Percentiles rank a stretch among this genome's conserved stretches.
Evolutionary conservation across 2,329 filamentous ascomycete genomes (phyloP).

Genomic region (Biscogniauxia mediterranea): DNA sequence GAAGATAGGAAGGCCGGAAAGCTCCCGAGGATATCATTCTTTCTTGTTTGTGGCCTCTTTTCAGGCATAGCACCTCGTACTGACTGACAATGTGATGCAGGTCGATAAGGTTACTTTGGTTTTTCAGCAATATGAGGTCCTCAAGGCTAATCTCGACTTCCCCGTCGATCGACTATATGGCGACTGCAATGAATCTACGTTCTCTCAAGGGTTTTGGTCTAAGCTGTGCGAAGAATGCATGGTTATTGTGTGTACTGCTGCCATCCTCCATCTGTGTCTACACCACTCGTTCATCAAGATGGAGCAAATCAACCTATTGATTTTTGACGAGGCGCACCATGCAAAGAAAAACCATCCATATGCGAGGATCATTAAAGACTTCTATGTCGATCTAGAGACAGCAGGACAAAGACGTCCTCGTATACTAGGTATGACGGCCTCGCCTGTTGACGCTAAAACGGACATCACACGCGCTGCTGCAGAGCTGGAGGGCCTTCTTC

Average conservation of each 20-base stretch:
- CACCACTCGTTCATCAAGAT: constrained; percentile 78
- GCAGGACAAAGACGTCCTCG: constrained; percentile 58
- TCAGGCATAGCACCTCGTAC: not conserved
- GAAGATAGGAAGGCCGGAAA: constrained; percentile 62
- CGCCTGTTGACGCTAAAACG: constrained; percentile 80
- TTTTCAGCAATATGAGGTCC: constrained; percentile 82
- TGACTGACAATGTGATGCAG: constrained; percentile 36
- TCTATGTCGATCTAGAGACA: constrained; percentile 58
- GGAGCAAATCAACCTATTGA: constrained; percentile 78
- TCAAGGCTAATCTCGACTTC: constrained; percentile 78
- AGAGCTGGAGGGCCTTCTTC: constrained; percentile 73
- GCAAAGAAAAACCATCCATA: constrained; percentile 93
- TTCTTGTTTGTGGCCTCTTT: constrained; percentile 57
- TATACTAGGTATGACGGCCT: constrained; percentile 96
- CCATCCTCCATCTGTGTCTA: constrained; percentile 77
- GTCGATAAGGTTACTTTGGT: constrained; percentile 87
- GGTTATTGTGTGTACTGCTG: constrained; percentile 89
- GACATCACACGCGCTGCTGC: constrained; percentile 69
- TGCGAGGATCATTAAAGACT: constrained; percentile 84
- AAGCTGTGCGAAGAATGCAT: constrained; percentile 62
- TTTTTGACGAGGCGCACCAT: constrained; percentile 97
- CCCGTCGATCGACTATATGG: constrained; percentile 74
- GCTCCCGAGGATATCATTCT: constrained; percentile 72
- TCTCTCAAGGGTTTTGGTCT: constrained; percentile 48
- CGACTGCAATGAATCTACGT: constrained; percentile 50